Conservation (phyloP, 2,329 filamentous ascomycete species). For the Xylaria polymorpha region DNA sequence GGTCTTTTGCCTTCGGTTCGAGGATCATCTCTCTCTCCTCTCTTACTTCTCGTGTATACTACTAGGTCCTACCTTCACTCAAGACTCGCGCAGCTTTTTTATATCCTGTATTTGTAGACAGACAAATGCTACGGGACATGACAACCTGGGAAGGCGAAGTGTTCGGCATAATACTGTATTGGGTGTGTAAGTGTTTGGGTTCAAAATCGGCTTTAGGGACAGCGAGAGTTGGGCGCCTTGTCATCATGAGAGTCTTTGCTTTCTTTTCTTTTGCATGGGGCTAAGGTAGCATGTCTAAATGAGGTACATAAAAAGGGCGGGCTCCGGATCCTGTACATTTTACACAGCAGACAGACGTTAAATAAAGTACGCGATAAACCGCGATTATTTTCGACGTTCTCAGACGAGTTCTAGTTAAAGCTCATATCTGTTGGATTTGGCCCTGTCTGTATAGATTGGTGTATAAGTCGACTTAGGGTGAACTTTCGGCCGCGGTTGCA, state of each 20-base stretch:
- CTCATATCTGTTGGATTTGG: neutral
- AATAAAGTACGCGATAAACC: neutral
- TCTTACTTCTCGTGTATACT: slow-evolving; percentile 25
- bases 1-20: neutral
- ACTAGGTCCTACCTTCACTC: neutral
- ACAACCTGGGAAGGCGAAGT: neutral
- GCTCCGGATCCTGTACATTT: slow-evolving; percentile 23
- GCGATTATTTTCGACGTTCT: neutral
- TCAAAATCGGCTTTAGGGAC: slow-evolving; percentile 14
- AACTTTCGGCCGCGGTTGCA: slow-evolving; percentile 27
- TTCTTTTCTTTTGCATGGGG: slow-evolving; percentile 19
- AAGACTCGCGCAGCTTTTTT: neutral
- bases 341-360: neutral
- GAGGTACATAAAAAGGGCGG: slow-evolving; percentile 29
- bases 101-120: slow-evolving; percentile 32
- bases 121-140: slow-evolving; percentile 14
- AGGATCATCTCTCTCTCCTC: neutral
- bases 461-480: slow-evolving; percentile 11
- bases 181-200: slow-evolving; percentile 12
- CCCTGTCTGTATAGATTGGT: neutral
- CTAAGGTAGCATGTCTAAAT: slow-evolving; percentile 23
- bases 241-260: slow-evolving; percentile 17
- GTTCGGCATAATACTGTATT: slow-evolving; percentile 11
- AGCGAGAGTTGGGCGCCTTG: slow-evolving; percentile 24
- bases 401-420: no score